Conservation (phyloP, 352 stramenopile species). For the Phytopythium aichiense region DNA sequence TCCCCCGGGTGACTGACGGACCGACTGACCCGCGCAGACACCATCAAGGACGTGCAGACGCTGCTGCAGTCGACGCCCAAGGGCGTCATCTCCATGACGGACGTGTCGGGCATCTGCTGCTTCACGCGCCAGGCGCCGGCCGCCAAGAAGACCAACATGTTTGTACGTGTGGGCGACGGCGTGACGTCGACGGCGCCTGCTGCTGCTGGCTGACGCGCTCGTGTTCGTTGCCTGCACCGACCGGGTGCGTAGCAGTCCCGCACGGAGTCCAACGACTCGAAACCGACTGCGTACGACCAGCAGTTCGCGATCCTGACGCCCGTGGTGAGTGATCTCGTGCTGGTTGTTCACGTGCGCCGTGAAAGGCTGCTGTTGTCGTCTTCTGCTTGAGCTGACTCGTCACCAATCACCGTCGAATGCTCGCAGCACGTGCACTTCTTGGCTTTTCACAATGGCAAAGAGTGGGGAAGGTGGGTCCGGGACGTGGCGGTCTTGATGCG, state of each 20-base stretch:
- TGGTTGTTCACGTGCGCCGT: background rate
- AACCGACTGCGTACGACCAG: conserved; percentile 56
- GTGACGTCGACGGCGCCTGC: background rate
- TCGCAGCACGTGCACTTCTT: conserved; percentile 66
- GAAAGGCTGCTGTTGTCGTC: background rate
- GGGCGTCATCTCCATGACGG: conserved; percentile 63
- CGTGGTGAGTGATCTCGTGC: conserved; percentile 26
- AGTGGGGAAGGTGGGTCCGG: conserved; percentile 46
- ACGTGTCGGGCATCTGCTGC: conserved; percentile 75
- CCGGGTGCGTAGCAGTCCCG: conserved; percentile 32
- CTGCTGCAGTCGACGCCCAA: conserved; percentile 68
- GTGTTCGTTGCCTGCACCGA: background rate
- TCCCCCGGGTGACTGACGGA: background rate
- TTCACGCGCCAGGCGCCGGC: conserved; percentile 41
- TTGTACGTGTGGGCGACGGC: conserved; percentile 27
- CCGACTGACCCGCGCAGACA: conserved; percentile 19
- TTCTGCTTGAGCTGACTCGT: background rate
- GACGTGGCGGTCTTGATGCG: background rate
- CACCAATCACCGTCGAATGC: background rate
- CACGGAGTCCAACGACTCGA: conserved; percentile 47
- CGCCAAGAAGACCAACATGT: conserved; percentile 47
- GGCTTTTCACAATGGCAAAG: conserved; percentile 68
- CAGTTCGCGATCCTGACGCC: conserved; percentile 75
- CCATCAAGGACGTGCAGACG: conserved; percentile 49
- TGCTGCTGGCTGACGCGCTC: background rate